Conservation (phyloP, 1,284 basidiomycete genomes). For the Ustilago hordei region DNA sequence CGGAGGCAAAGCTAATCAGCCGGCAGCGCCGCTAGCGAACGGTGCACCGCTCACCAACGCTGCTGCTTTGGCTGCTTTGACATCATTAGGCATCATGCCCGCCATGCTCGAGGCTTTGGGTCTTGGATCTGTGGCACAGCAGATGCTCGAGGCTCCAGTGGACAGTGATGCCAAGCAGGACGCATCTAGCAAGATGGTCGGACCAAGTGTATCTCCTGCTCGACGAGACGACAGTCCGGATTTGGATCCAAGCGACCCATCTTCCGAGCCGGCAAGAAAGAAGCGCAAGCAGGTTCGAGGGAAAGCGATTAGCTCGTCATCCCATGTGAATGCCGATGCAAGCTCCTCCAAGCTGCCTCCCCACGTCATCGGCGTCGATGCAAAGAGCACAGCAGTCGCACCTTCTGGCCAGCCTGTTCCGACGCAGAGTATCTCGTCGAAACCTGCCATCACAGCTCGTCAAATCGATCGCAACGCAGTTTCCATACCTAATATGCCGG, state of each 20-base stretch:
- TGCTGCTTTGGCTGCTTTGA: slow-evolving; percentile 37
- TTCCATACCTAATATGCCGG: slow-evolving; percentile 16
- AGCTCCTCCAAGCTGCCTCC: slow-evolving; percentile 11
- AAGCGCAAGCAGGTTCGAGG: slow-evolving; percentile 42
- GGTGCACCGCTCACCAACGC: slow-evolving; percentile 36
- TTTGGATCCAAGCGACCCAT: slow-evolving; percentile 12
- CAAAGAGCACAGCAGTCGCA: neutral
- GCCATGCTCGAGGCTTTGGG: slow-evolving; percentile 49
- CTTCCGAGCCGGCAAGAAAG: slow-evolving; percentile 40
- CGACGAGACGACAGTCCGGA: slow-evolving; percentile 24
- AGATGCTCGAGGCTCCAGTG: slow-evolving; percentile 37
- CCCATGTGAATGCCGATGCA: slow-evolving; percentile 14
- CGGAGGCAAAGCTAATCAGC: slow-evolving; percentile 7
- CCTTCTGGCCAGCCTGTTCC: slow-evolving; percentile 7
- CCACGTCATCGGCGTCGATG: slow-evolving; percentile 3
- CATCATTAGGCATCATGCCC: slow-evolving; percentile 39
- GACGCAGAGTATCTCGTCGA: slow-evolving; percentile 6
- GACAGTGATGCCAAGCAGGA: slow-evolving; percentile 17
- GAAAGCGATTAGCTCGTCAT: slow-evolving; percentile 10
- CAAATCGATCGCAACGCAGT: slow-evolving; percentile 10
- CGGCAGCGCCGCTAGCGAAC: slow-evolving; percentile 22
- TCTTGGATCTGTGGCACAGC: slow-evolving; percentile 39
- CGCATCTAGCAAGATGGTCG: slow-evolving; percentile 1
- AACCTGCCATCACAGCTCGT: slow-evolving; percentile 4
- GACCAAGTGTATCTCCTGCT: slow-evolving; percentile 13